A percentile compares a stretch with the other conserved stretches of the same genome.
Evolutionary conservation across 2,329 filamentous ascomycete species (phyloP).

Genomic region (Fusarium sp.): DNA sequence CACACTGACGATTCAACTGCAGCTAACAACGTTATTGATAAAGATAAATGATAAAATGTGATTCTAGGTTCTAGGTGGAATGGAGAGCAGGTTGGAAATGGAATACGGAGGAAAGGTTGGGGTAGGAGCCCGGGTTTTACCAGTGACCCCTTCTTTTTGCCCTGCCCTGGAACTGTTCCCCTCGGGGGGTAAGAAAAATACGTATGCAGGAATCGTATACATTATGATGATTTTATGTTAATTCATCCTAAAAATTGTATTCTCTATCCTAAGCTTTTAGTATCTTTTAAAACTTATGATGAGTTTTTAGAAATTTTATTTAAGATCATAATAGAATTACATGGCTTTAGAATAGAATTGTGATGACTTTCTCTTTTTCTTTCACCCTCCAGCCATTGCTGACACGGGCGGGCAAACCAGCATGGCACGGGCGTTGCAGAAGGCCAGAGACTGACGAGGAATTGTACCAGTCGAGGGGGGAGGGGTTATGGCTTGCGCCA

Average conservation of each 20-base stretch:
- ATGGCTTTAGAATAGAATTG: neutral
- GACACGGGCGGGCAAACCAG: conserved; percentile 15
- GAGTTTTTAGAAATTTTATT: neutral
- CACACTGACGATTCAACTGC: neutral
- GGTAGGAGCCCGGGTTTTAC: conserved; percentile 25
- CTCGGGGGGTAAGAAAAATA: neutral
- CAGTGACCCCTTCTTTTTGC: conserved; percentile 24
- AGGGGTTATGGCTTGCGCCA: conserved; percentile 25
- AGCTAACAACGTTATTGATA: neutral
- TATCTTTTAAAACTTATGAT: neutral
- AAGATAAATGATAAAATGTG: neutral
- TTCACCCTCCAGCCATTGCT: conserved; percentile 2
- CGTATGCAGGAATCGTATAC: neutral
- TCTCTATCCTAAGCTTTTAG: neutral
- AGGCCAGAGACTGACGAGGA: conserved; percentile 15
- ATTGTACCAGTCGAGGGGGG: neutral
- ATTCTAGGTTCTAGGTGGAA: neutral
- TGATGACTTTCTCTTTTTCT: neutral
- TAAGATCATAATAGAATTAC: neutral
- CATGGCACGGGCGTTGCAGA: conserved; percentile 21
- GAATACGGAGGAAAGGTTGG: conserved; percentile 30
- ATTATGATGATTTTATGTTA: neutral
- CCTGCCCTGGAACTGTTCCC: conserved; percentile 23
- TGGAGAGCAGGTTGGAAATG: conserved; percentile 8
- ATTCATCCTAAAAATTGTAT: neutral